phyloP scores from a whole-genome alignment of 495 filamentous ascomycete genomes.

The Collariella sp. region DNA sequence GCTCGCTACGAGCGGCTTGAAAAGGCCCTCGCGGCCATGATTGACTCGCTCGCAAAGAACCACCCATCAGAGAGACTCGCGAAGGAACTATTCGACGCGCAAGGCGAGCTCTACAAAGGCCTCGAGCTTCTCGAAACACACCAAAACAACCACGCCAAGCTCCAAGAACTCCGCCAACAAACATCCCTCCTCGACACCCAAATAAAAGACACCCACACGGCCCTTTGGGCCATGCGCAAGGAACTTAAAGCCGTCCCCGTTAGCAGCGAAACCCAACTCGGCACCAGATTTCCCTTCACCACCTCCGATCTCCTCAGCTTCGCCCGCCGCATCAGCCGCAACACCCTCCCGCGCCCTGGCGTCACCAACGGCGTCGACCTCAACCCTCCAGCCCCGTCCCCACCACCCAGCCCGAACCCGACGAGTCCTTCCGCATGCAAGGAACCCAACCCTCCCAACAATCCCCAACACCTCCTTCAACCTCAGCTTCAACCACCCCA shows the following conservation, averaged over 20 bases:
- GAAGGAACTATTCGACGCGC: constrained; percentile 56
- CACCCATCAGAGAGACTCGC: constrained; percentile 59
- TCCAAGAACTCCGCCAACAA: constrained; percentile 52
- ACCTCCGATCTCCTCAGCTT: constrained; percentile 62
- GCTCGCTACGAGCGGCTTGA: constrained; percentile 59
- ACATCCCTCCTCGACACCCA: constrained; percentile 51
- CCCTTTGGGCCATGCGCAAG: constrained; percentile 56
- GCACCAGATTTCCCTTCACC: constrained; percentile 40
- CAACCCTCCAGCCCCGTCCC: constrained; percentile 6
- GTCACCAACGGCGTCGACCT: constrained; percentile 34
- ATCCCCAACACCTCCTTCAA: constrained; percentile 20
- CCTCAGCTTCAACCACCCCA: constrained; percentile 6
- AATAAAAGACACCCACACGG: constrained; percentile 50
- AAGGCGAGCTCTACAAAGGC: constrained; percentile 50
- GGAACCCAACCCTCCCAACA: neutral
- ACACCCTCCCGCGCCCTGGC: constrained; percentile 58
- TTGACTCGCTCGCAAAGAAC: constrained; percentile 71
- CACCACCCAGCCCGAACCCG: neutral
- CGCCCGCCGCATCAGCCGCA: constrained; percentile 64
- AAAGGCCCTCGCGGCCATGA: constrained; percentile 53
- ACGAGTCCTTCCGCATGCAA: constrained; percentile 8
- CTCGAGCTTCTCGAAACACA: constrained; percentile 58
- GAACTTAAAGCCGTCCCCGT: constrained; percentile 53
- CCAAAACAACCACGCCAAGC: constrained; percentile 57
- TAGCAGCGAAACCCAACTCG: constrained; percentile 38